Percentiles rank a stretch among this genome's conserved stretches.
phyloP scores from a whole-genome alignment of 805 yeast species.

The Clavispora vitiphila region DNA sequence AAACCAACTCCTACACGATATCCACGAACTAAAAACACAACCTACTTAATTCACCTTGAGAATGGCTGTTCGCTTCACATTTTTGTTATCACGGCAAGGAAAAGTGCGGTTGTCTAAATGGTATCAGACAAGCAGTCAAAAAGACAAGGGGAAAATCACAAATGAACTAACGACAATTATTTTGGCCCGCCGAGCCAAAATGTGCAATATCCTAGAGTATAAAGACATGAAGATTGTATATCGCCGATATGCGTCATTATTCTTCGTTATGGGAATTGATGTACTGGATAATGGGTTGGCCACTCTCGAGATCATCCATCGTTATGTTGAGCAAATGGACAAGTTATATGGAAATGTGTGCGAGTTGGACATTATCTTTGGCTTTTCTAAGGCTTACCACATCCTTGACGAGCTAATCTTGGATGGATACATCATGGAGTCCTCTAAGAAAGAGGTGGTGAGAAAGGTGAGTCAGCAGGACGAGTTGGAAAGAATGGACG shows the following conservation, averaged over 20 bases:
- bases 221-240: conserved; percentile 82
- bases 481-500: conserved; percentile 75
- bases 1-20: neutral
- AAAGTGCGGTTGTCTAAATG: conserved; percentile 90
- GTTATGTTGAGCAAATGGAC: conserved; percentile 97
- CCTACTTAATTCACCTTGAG: neutral
- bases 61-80: conserved; percentile 76
- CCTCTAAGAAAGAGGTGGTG: conserved; percentile 74
- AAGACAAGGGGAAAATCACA: conserved; percentile 78
- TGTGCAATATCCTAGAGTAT: conserved; percentile 92
- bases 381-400: conserved; percentile 90
- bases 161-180: conserved; percentile 84
- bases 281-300: conserved; percentile 80
- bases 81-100: conserved; percentile 89
- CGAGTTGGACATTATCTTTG: conserved; percentile 93
- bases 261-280: conserved; percentile 83
- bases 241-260: conserved; percentile 88
- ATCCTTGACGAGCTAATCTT: conserved; percentile 84
- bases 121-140: conserved; percentile 80
- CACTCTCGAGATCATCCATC: conserved; percentile 80
- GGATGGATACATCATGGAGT: conserved; percentile 85
- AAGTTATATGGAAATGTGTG: conserved; percentile 92
- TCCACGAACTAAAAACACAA: neutral
- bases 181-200: conserved; percentile 79
- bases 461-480: conserved; percentile 80